Base-by-base conservation (phyloP, 2,329 filamentous ascomycete species). In the Neofusicoccum sp. region DNA sequence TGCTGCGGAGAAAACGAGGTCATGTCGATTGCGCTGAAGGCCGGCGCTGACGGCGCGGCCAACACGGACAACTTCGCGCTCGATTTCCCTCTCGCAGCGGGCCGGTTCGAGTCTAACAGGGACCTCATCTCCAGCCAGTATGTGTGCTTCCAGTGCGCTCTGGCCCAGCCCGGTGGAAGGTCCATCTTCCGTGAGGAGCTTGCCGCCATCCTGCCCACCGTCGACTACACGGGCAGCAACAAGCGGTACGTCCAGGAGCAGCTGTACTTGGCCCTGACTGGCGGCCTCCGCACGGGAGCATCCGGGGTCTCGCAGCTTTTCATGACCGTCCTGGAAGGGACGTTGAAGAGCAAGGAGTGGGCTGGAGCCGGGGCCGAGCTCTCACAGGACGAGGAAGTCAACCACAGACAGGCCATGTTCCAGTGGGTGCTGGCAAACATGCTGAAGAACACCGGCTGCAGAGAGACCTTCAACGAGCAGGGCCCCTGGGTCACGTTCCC, bases 21-120 rank as follows among this genome's bases (percentile, higher is more conserved):
- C 53, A 72, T 73, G 71, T 70, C 69, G 1, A 68, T 74, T 38
- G 71, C 67, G 20, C 62, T 74, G 41, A 73, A 73, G 57, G 59
- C 65, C 11, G 61, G 67, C 2, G 65, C 64, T 5, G 63, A 68
- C n/a, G 58, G 24, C 1, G 65, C 65, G 4, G 64, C 66, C 36
- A 74, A 73, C 59, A 73, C 72, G 4, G 68, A 64, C 14, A 68
- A 73, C 60, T 73, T 73, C 44, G 71, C 70, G 5, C 68, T 72
- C 53, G 69, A 73, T 56, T 73, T 71, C 33, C 70, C 71, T 4
- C 67, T 73, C 6, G 71, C 71, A 16, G 71, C 70, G 24, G 71
- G 69, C 56, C 58, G 61, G 9, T 69, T 66, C 12, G 11, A 48
- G 9, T 65, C 65, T n/a, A 71, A 70, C 31, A 60, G 67, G 5